Percentiles rank a stretch among this genome's conserved stretches.
These are phyloP conservation scores for Claviceps maximensis DNA, from an alignment of 2,329 filamentous ascomycete genomes.

Conservation along the genomic window DNA sequence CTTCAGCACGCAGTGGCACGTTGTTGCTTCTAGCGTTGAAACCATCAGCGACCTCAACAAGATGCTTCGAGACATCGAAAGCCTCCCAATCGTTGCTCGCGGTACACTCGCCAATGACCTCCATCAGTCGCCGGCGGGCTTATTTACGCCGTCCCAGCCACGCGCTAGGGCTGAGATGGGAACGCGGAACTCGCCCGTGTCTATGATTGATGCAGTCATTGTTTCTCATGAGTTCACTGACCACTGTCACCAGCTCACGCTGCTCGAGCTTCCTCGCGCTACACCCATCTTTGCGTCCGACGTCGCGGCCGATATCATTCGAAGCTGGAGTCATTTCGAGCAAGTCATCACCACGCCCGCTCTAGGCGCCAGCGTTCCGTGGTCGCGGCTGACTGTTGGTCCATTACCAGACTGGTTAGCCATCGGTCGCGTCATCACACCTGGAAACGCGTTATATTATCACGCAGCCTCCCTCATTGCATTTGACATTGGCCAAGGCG, in stretches of 20 bases:
- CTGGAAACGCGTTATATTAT: conserved; percentile 43
- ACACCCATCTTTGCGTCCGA: conserved; percentile 48
- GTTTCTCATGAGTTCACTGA: conserved; percentile 57
- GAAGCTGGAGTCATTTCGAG: conserved; percentile 46
- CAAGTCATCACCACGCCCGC: conserved; percentile 35
- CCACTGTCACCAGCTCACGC: conserved; percentile 50
- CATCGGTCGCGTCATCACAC: conserved; percentile 41
- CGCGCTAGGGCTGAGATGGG: conserved; percentile 5
- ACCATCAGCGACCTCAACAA: conserved; percentile 42
- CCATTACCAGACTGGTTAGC: conserved; percentile 46
- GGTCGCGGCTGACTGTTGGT: conserved; percentile 11
- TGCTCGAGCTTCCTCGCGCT: conserved; percentile 36
- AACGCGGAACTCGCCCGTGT: conserved; percentile 4
- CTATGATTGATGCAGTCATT: conserved; percentile 43
- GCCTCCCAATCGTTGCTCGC: not conserved
- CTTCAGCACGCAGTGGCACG: conserved; percentile 55
- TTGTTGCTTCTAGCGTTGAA: conserved; percentile 37
- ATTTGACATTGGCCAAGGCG: conserved; percentile 23
- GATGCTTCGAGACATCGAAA: conserved; percentile 35
- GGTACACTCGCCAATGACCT: not conserved
- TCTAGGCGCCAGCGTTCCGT: conserved; percentile 21
- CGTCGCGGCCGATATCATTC: conserved; percentile 43
- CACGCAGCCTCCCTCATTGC: conserved; percentile 48
- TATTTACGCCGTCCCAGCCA: not conserved
- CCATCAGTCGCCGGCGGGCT: not conserved